Evolutionary conservation across 1,139 yeast genomes (phyloP).

Genomic region (Zygosaccharomyces pseudobailii): DNA sequence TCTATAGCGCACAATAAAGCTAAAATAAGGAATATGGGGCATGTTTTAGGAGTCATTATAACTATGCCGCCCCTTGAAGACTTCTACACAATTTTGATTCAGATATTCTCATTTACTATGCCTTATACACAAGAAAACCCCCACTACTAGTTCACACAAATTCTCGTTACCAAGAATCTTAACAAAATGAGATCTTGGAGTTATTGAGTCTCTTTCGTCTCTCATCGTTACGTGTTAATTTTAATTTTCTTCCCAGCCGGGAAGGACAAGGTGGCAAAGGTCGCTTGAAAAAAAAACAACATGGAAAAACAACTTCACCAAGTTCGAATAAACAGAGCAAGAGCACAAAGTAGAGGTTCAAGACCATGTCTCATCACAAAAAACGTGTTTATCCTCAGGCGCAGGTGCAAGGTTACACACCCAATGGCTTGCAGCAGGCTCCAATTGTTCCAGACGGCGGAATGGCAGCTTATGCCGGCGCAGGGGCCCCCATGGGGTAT

Average conservation of each 20-base stretch:
- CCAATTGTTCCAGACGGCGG: slow-evolving; percentile 11
- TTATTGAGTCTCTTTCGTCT: neutral
- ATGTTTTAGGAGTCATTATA: no score
- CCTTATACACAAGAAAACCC: no score
- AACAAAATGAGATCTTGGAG: neutral
- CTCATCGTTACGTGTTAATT: neutral
- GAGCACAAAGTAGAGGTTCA: neutral
- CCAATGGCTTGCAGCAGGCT: slow-evolving; percentile 14
- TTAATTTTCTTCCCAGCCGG: neutral
- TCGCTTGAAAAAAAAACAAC: neutral
- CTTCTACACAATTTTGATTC: no score
- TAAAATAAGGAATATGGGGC: neutral
- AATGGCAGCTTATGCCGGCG: slow-evolving; percentile 7
- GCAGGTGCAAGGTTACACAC: slow-evolving; percentile 30
- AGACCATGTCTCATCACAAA: slow-evolving; percentile 35
- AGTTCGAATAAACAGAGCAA: neutral
- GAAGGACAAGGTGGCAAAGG: slow-evolving; percentile 3
- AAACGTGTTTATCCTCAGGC: slow-evolving; percentile 41
- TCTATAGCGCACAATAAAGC: neutral
- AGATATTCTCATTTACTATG: no score
- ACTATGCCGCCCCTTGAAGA: no score
- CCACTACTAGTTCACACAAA: no score
- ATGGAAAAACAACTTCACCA: neutral
- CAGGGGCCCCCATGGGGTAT: slow-evolving; percentile 8
- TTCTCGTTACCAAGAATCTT: no score